phyloP scores from a whole-genome alignment of 208 protist genomes.

The Porcisia deanei region DNA sequence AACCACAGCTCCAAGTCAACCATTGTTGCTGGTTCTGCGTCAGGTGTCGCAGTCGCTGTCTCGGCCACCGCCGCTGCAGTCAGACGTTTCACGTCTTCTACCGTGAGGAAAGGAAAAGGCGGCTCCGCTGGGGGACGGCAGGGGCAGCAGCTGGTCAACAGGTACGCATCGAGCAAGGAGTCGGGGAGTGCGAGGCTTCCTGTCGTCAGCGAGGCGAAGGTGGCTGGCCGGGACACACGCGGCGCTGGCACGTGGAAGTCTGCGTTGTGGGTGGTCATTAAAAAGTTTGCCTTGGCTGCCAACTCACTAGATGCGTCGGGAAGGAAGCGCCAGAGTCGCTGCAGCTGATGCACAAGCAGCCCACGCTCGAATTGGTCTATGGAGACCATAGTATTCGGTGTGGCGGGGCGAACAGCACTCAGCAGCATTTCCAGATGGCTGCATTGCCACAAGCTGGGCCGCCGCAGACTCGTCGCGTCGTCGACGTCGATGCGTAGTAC shows the following conservation, averaged over 20 bases:
- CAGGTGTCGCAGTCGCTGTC: background rate
- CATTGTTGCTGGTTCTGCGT: background rate
- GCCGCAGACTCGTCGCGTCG: background rate
- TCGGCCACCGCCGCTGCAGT: constrained; percentile 5
- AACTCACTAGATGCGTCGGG: constrained; percentile 20
- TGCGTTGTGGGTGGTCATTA: background rate
- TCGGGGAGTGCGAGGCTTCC: constrained; percentile 3
- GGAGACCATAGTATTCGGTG: constrained; percentile 9
- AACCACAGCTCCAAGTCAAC: constrained; percentile 31
- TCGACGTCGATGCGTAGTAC: background rate
- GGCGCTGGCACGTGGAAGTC: background rate
- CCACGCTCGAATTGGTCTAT: constrained; percentile 47
- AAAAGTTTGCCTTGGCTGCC: constrained; percentile 14
- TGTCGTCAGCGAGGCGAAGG: background rate
- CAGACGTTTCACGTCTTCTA: constrained; percentile 22
- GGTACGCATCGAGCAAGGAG: constrained; percentile 26
- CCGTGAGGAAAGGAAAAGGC: constrained; percentile 26
- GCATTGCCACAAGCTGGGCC: constrained; percentile 25
- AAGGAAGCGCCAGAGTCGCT: constrained; percentile 41
- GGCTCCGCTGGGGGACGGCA: background rate
- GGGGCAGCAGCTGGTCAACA: constrained; percentile 21
- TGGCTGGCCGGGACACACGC: background rate
- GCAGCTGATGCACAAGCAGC: constrained; percentile 48
- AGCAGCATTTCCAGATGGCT: constrained; percentile 50
- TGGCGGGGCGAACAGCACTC: constrained; percentile 35